phyloP scores from a whole-genome alignment of 2,329 filamentous ascomycete species.

The Coniochaeta ligniaria region DNA sequence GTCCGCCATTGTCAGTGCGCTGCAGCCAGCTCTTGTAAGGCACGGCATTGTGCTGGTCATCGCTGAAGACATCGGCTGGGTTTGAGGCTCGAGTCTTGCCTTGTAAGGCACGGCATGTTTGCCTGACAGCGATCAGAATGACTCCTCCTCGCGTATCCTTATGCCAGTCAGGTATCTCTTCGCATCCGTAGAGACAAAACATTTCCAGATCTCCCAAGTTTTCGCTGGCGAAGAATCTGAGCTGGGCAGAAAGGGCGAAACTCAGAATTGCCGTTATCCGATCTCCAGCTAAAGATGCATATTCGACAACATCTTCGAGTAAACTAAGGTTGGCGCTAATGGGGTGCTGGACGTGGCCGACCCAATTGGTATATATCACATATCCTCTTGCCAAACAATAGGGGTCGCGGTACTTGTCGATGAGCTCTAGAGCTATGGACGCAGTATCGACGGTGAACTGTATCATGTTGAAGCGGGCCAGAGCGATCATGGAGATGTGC shows the following conservation, averaged over 20 bases:
- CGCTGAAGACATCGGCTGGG: constrained; percentile 53
- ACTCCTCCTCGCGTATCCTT: constrained; percentile 65
- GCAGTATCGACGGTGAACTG: constrained; percentile 61
- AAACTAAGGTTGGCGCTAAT: constrained; percentile 49
- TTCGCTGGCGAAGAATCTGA: constrained; percentile 63
- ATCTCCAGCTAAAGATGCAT: constrained; percentile 60
- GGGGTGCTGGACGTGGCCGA: constrained; percentile 63
- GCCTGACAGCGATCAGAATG: constrained; percentile 58
- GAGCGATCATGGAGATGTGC: constrained; percentile 59
- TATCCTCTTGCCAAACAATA: constrained; percentile 63
- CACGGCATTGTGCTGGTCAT: constrained; percentile 55
- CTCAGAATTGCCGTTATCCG: constrained; percentile 65
- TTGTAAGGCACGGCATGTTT: constrained; percentile 62
- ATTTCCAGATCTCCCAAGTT: constrained; percentile 63
- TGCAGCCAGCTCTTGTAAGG: constrained; percentile 54
- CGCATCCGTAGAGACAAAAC: constrained; percentile 63
- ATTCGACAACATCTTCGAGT: constrained; percentile 60
- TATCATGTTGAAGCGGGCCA: constrained; percentile 64
- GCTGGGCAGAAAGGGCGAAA: constrained; percentile 58
- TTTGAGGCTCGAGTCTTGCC: constrained; percentile 58
- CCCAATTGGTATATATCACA: constrained; percentile 61
- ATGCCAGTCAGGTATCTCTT: constrained; percentile 68
- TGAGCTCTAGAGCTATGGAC: constrained; percentile 53
- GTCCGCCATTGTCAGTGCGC: constrained; percentile 50
- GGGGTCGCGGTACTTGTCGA: constrained; percentile 54